phyloP scores from a whole-genome alignment of 1,139 yeast genomes.

The Keqinozyma sinolaborantium region DNA sequence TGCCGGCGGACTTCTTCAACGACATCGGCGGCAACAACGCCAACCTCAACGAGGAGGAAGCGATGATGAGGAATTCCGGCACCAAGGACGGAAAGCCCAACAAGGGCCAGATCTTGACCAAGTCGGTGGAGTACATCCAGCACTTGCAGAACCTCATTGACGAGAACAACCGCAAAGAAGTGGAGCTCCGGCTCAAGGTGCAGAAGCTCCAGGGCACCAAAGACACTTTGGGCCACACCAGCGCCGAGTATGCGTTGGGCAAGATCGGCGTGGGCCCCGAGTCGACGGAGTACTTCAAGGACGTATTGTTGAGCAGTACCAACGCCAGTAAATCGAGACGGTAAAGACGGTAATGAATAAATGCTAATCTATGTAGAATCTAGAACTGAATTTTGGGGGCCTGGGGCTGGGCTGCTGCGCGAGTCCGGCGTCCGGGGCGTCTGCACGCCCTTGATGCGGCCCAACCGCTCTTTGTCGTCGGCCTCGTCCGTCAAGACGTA shows the following conservation, averaged over 20 bases:
- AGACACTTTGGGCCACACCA: slow-evolving; percentile 60
- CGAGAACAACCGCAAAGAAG: slow-evolving; percentile 71
- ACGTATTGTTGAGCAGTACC: slow-evolving; percentile 32
- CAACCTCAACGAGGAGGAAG: slow-evolving; percentile 19
- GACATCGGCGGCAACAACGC: slow-evolving; percentile 5
- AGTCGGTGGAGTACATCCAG: slow-evolving; percentile 81
- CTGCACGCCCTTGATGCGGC: slow-evolving; percentile 16
- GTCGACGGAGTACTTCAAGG: slow-evolving; percentile 46
- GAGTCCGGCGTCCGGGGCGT: slow-evolving; percentile 1
- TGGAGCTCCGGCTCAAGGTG: slow-evolving; percentile 63
- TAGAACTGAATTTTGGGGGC: not conserved
- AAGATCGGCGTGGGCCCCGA: slow-evolving; percentile 81
- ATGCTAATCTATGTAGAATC: slow-evolving; percentile 1
- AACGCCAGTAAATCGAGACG: slow-evolving; percentile 19
- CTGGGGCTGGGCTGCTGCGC: slow-evolving; percentile 1
- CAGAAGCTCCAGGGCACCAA: slow-evolving; percentile 46
- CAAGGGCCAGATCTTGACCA: slow-evolving; percentile 84
- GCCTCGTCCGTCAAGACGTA: slow-evolving; percentile 58
- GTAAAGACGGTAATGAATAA: slow-evolving; percentile 17
- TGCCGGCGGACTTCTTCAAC: slow-evolving; percentile 60
- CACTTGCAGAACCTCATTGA: slow-evolving; percentile 74
- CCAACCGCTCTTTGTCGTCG: slow-evolving; percentile 51
- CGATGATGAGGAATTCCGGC: slow-evolving; percentile 51
- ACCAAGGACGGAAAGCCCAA: slow-evolving; percentile 89
- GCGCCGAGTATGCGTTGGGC: slow-evolving; percentile 77